Base-by-base conservation (phyloP, 805 yeast genomes). In the Suhomyces vadensis region DNA sequence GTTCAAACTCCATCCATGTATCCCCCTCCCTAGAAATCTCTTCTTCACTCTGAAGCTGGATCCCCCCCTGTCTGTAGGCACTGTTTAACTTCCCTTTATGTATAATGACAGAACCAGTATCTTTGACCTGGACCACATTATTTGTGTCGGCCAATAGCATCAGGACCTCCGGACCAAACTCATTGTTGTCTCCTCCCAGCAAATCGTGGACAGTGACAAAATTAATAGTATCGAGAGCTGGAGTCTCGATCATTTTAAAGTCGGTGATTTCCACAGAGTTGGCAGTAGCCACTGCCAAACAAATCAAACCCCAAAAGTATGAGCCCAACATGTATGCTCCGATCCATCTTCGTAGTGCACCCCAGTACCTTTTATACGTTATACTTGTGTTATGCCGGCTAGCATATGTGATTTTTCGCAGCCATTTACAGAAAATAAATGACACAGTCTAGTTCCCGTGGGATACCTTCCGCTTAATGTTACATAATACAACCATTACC, bases 31-130 rank as follows among this genome's bases (percentile, higher is more conserved):
- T 24, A 17, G 24, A 20, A 11, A 20, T 22, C 24, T 41, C 29
- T 2, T 37, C 41, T 5, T 23, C 23, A 19, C 36, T 31, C 23
- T 39, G 22, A 5, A 37, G 13, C 23, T 21, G 20, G 23, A 16
- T 35, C 9, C 57, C 57, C 3, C 45, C 48, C 4, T 26, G 19
- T 5, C 53, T 43, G 10, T 39, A 26, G 10, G 57, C 52, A 4
- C 57, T 54, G 42, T 55, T 46, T 23, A 55, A 45, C 39, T 51
- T 51, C 10, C 46, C 37, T 16, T 40, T 36, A 43, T 58, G 55
- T 29, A 57, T 24, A 6, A 59, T 35, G 8, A 48, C 43, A 2
- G 53, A 31, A 9, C 37, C 44, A 1, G 52, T 35, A 23, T 51
- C 50, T 8, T 46, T 41, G 37, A 46, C 31, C 25, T 43, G 8